Evolutionary conservation across 176 grass and related monocot species (phyloP).

Genomic region (Aegilops umbellulata): DNA sequence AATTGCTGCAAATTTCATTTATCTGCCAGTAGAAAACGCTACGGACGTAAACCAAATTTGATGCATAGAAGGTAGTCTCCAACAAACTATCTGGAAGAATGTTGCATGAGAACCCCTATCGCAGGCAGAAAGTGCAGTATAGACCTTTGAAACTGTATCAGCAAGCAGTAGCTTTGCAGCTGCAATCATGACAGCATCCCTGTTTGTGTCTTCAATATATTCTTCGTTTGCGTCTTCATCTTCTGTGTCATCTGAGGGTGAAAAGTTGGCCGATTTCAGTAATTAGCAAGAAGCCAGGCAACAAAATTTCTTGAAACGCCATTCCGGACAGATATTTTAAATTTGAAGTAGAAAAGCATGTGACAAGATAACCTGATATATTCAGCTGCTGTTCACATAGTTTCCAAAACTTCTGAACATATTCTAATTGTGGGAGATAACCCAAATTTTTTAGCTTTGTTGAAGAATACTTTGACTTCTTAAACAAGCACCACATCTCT

Average conservation of each 20-base stretch:
- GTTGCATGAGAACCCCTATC: constrained; percentile 14
- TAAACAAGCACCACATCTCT: constrained; percentile 97
- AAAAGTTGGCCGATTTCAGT: constrained; percentile 27
- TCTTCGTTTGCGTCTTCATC: constrained; percentile 96
- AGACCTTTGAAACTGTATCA: constrained; percentile 83
- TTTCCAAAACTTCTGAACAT: constrained; percentile 91
- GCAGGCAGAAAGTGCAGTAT: constrained; percentile 26
- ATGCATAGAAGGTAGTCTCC: background rate
- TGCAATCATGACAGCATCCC: constrained; percentile 92
- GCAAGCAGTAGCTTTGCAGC: constrained; percentile 83
- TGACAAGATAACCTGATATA: constrained; percentile 68
- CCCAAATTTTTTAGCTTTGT: constrained; percentile 79
- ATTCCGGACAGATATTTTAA: background rate
- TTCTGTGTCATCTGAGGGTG: constrained; percentile 89
- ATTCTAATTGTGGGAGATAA: constrained; percentile 65
- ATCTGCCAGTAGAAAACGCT: background rate
- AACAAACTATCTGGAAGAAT: constrained; percentile 15
- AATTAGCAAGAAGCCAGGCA: constrained; percentile 10
- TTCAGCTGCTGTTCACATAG: constrained; percentile 79
- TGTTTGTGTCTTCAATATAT: constrained; percentile 95
- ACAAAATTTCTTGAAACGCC: background rate
- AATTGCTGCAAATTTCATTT: constrained; percentile 1
- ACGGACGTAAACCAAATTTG: background rate
- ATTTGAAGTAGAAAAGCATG: background rate
- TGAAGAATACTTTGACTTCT: constrained; percentile 80